Evolutionary conservation across 1,139 yeast species (phyloP), one percentile per base, ranked within the genome.

Genomic region (Eremothecium cymbalariae): DNA sequence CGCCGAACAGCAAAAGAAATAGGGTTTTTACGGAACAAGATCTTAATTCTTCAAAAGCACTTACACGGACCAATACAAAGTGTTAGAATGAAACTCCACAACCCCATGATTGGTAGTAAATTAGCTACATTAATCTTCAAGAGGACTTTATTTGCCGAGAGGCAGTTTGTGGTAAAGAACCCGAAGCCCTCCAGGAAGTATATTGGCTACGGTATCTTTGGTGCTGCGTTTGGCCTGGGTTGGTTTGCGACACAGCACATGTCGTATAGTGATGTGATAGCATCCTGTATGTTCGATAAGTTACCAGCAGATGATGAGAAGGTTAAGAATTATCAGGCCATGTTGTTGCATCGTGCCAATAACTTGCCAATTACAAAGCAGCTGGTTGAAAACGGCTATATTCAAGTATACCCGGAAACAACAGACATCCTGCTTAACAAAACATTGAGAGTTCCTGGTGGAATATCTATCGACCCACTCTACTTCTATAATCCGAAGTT

Each of bases 391-490:
- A 39, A 39, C n/a, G 71, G 68, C 17, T 67, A 65, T 41, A 32
- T 44, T 9, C 57, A 55, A 42, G 54, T 38, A 37, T 45, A 52
- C 29, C 48, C 54, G 32, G 31, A 59, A 47, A 40, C 55, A 60
- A 7, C 60, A 34, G 45, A 50, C 17, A 50, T 59, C n/a, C 48
- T 54, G 36, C 49, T 66, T 4, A 61, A 64, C 18, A 57, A 62
- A 25, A 59, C 70, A 2, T 50, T 75, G 30, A 53, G 62, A n/a
- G 62, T 61, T 0, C 88, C 94, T 0, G 95, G 95, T 3, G 94
- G 88, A 0, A 69, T 86, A 37, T 70, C 85, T 6, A 69, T 83
- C 29, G 72, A 77, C 31, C 95, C 95, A 2, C 65, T 76, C 15
- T 68, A 80, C 12, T 86, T 81, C 51, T 73, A 75, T 43, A 75